Evolutionary conservation across 139 green algal species (phyloP).

Genomic region (Volvox reticuliferus): DNA sequence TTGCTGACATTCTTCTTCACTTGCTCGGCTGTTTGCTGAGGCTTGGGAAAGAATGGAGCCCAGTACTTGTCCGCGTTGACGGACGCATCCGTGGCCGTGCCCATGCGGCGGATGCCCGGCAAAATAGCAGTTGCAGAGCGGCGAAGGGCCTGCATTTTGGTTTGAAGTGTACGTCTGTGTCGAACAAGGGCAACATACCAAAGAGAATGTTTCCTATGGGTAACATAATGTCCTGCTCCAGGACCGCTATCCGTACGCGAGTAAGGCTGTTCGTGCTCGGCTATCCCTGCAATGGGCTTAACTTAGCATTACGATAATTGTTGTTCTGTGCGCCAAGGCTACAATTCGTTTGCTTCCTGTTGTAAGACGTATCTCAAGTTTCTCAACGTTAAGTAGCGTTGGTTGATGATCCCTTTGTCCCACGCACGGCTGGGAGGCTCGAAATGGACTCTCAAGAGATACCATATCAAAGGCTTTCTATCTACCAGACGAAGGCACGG

Average conservation of each 20-base stretch:
- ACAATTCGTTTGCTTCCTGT: no score
- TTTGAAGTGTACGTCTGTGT: neutral
- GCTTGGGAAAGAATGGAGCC: constrained; percentile 48
- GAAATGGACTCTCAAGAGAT: constrained; percentile 1
- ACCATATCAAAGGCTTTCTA: constrained; percentile 55
- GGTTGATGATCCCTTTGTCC: no score
- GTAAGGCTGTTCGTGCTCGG: no score
- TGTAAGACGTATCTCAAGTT: no score
- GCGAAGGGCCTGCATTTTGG: constrained; percentile 46
- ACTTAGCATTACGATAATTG: no score
- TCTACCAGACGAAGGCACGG: constrained; percentile 66
- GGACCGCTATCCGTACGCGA: no score
- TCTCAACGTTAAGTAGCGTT: no score
- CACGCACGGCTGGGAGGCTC: neutral
- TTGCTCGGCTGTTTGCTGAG: constrained; percentile 33
- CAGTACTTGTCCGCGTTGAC: constrained; percentile 33
- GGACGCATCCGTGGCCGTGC: neutral
- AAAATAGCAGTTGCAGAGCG: neutral
- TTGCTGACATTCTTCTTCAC: constrained; percentile 51
- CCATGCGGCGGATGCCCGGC: constrained; percentile 30
- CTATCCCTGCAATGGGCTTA: no score
- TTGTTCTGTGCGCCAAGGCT: no score
- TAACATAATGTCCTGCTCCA: no score
- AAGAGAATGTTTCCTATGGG: no score
- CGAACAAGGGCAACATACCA: no score